These are phyloP conservation scores for Neoascochyta sp. DNA, from an alignment of 2,329 filamentous ascomycete species.

Conservation along the genomic window DNA sequence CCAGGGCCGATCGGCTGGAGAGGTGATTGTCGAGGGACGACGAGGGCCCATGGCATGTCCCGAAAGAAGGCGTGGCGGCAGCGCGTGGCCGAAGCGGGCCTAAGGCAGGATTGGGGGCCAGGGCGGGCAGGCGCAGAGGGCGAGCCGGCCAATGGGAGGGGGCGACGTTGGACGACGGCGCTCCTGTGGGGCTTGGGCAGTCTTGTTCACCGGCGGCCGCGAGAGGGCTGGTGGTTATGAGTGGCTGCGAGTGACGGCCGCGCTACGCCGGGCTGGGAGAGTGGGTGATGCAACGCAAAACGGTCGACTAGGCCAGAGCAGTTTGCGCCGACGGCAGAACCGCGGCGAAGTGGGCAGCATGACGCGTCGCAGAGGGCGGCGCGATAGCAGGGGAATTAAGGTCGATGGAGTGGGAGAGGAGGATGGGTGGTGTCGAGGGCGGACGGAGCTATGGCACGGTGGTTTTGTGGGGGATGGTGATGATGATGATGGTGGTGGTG, in stretches of 20 bases:
- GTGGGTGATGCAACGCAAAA: conserved; percentile 32
- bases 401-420: no score
- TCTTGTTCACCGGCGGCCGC: conserved; percentile 14
- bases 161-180: conserved; percentile 21
- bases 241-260: no score
- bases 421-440: conserved; percentile 1
- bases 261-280: no score
- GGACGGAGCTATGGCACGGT: no score
- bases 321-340: conserved; percentile 16
- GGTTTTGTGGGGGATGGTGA: no score
- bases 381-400: conserved; percentile 13
- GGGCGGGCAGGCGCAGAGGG: conserved; percentile 11
- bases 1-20: conserved; percentile 25
- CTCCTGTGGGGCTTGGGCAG: conserved; percentile 25
- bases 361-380: conserved; percentile 22
- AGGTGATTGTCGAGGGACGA: conserved; percentile 11
- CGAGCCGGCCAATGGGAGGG: conserved; percentile 21
- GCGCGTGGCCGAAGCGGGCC: conserved; percentile 24
- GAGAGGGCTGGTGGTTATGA: conserved; percentile 13
- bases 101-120: conserved; percentile 19
- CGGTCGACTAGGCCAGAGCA: conserved; percentile 32
- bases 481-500: no score
- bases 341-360: conserved; percentile 14
- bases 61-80: conserved; percentile 19
- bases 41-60: conserved; percentile 18